Conservation (phyloP, 176 grass and related monocot species). For the Avena eriantha region DNA sequence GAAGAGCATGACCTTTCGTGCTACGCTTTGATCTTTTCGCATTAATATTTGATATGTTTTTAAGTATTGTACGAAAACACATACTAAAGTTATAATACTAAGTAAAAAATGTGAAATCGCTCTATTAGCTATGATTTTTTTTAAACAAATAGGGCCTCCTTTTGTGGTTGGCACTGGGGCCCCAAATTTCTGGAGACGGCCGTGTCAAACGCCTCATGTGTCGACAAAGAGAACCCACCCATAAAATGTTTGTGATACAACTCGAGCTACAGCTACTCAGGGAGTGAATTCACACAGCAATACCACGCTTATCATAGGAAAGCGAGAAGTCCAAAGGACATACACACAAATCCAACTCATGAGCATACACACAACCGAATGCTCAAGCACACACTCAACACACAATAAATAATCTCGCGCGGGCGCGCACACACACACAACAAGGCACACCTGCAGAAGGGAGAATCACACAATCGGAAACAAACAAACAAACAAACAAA, state of each 20-base stretch:
- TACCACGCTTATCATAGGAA: background rate
- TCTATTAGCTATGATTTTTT: no score
- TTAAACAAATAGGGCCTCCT: no score
- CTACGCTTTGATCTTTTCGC: no score
- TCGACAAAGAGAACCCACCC: no score
- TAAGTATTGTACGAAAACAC: no score
- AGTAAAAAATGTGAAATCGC: no score
- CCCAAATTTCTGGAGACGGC: no score
- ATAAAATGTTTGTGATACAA: background rate
- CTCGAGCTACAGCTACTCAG: background rate
- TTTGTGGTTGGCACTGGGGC: no score
- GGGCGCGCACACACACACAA: background rate
- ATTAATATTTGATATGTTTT: no score
- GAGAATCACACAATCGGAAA: background rate
- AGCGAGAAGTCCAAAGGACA: background rate
- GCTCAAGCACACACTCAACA: background rate
- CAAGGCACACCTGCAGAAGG: background rate
- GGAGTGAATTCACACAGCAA: background rate
- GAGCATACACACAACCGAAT: background rate
- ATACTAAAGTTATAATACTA: no score
- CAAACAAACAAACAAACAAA: background rate
- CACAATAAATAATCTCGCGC: background rate
- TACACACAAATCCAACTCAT: background rate
- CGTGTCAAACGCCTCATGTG: no score
- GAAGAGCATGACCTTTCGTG: no score